These are phyloP conservation scores for Solanum bukasovii DNA, from an alignment of 257 asterid species.

Conservation along the genomic window DNA sequence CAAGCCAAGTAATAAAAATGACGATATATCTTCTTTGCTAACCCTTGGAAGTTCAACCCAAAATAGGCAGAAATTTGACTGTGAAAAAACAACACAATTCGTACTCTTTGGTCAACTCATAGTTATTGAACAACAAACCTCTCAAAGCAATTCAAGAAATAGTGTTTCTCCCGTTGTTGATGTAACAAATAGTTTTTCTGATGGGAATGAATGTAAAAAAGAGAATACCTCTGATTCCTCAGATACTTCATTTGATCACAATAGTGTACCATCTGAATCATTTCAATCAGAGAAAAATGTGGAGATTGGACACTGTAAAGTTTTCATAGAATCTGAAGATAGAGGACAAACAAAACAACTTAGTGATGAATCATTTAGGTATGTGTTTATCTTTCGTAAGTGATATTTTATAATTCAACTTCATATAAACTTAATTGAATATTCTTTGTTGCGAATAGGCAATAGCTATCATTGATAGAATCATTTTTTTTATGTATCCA, in stretches of 20 bases:
- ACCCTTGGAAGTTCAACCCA: slow-evolving; percentile 41
- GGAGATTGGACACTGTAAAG: slow-evolving; percentile 63
- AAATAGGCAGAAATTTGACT: slow-evolving; percentile 4
- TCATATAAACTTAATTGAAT: background rate
- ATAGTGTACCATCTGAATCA: slow-evolving; percentile 22
- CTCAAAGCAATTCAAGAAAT: slow-evolving; percentile 33
- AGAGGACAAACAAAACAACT: slow-evolving; percentile 33
- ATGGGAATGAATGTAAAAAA: slow-evolving; percentile 21
- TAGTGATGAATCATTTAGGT: too few relatives aligned
- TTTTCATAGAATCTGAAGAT: slow-evolving; percentile 63
- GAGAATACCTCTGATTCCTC: slow-evolving; percentile 42
- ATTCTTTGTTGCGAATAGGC: too few relatives aligned
- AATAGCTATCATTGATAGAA: too few relatives aligned
- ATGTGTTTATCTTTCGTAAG: too few relatives aligned
- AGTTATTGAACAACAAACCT: slow-evolving; percentile 45
- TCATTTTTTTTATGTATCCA: background rate
- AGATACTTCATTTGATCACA: slow-evolving; percentile 21
- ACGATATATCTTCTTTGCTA: slow-evolving; percentile 43
- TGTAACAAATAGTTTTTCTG: slow-evolving; percentile 29
- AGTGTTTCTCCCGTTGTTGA: slow-evolving; percentile 20
- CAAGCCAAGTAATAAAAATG: slow-evolving; percentile 15
- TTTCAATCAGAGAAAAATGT: slow-evolving; percentile 21
- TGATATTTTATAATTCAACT: too few relatives aligned
- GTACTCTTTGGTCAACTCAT: slow-evolving; percentile 65
- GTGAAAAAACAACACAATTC: slow-evolving; percentile 35